Evolutionary conservation across 768 basidiomycete genomes (phyloP).

Genomic region (Cantharellus anzutake): DNA sequence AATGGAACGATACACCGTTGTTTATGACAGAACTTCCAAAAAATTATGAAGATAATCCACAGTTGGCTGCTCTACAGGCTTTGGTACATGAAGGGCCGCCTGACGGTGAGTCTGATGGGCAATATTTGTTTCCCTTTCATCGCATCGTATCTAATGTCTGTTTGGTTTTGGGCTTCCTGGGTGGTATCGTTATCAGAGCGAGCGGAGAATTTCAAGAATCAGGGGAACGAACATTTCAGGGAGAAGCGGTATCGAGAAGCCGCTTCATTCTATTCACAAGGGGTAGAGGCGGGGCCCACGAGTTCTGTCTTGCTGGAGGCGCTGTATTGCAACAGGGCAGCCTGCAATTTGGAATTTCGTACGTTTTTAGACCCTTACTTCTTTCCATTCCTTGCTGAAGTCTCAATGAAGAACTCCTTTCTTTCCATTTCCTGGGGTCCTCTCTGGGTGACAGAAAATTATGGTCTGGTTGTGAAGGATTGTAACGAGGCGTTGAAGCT

Average conservation of each 20-base stretch:
- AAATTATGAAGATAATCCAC: slow-evolving; percentile 42
- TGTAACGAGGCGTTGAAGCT: slow-evolving; percentile 49
- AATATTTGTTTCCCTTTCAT: slow-evolving; percentile 5
- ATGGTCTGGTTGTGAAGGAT: slow-evolving; percentile 70
- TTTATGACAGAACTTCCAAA: slow-evolving; percentile 83
- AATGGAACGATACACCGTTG: slow-evolving; percentile 33
- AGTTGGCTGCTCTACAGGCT: slow-evolving; percentile 67
- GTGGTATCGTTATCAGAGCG: slow-evolving; percentile 27
- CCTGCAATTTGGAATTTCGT: slow-evolving; percentile 83
- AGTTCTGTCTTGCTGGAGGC: slow-evolving; percentile 39
- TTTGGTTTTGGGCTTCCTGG: not conserved
- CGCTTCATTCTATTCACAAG: slow-evolving; percentile 75
- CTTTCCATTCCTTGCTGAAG: not conserved
- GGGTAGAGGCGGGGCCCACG: slow-evolving; percentile 65
- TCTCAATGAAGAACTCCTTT: not conserved
- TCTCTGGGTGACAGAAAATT: slow-evolving; percentile 43
- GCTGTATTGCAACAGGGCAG: slow-evolving; percentile 76
- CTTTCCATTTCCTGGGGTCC: not conserved
- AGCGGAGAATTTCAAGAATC: slow-evolving; percentile 52
- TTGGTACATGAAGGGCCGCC: slow-evolving; percentile 80
- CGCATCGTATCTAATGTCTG: not conserved
- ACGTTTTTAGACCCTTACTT: slow-evolving; percentile 4
- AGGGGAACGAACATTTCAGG: slow-evolving; percentile 88
- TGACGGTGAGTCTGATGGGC: slow-evolving; percentile 47
- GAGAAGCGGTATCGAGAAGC: slow-evolving; percentile 80